A percentile compares a stretch with the other conserved stretches of the same genome.
These are phyloP conservation scores for Colletotrichum endophyticum DNA, from an alignment of 2,329 filamentous ascomycete species.

Conservation along the genomic window DNA sequence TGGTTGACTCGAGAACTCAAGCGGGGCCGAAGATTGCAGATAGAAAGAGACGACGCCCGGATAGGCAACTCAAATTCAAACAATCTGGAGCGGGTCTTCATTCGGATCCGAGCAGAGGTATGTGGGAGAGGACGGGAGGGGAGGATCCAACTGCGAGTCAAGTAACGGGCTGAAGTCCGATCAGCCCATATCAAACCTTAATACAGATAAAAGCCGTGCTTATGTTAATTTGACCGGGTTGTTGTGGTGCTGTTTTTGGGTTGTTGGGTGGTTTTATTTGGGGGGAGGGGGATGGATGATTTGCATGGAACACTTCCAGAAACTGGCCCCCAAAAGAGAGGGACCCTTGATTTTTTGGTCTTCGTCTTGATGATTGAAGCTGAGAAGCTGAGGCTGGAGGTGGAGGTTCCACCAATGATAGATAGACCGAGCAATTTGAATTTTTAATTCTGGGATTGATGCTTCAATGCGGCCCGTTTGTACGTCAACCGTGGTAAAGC, in stretches of 20 bases:
- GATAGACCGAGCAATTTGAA: neutral
- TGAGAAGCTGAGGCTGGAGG: neutral
- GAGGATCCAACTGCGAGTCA: neutral
- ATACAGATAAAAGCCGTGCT: neutral
- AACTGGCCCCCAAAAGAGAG: neutral
- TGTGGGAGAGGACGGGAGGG: neutral
- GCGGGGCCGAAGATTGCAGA: neutral
- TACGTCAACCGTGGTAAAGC: neutral
- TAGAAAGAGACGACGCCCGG: neutral
- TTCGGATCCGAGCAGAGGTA: neutral
- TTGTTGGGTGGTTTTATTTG: neutral
- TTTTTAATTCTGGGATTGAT: neutral
- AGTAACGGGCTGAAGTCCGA: neutral
- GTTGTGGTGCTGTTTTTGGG: neutral
- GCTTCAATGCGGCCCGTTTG: neutral
- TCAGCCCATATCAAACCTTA: neutral
- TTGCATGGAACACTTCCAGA: neutral
- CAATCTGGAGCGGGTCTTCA: neutral
- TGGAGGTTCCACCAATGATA: neutral
- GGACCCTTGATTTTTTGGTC: neutral
- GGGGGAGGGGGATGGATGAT: neutral
- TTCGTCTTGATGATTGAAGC: neutral
- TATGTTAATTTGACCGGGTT: neutral
- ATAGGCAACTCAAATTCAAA: neutral
- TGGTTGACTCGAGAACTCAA: neutral